Percentiles rank a stretch among this genome's conserved stretches.
These are phyloP conservation scores for Pleurotus pulmonarius DNA, from an alignment of 768 basidiomycete species.

Conservation along the genomic window DNA sequence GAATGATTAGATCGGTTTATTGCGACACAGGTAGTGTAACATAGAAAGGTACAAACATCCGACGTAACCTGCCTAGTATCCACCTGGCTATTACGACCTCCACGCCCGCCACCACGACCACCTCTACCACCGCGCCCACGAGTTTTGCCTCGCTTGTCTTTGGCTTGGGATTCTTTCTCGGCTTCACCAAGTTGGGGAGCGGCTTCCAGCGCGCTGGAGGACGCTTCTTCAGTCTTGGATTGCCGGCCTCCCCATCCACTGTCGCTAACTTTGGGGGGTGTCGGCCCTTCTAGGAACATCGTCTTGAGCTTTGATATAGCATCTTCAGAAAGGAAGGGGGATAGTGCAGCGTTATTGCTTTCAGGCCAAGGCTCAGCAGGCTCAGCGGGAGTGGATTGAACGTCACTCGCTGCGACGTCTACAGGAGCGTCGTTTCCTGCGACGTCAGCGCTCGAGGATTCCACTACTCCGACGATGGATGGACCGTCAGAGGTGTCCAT, in stretches of 20 bases:
- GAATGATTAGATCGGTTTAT: conserved; percentile 8
- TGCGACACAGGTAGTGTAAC: conserved; percentile 9
- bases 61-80: conserved; percentile 78
- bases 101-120: conserved; percentile 42
- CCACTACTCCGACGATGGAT: too few relatives aligned
- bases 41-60: conserved; percentile 53
- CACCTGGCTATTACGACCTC: conserved; percentile 42
- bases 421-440: conserved; percentile 1
- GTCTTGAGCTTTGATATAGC: conserved; percentile 61
- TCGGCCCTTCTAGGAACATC: conserved; percentile 79
- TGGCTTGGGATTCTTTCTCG: conserved; percentile 21
- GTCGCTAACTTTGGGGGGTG: conserved; percentile 72
- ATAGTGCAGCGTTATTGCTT: conserved; percentile 48
- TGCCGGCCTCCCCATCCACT: conserved; percentile 65
- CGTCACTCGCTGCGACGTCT: too few relatives aligned
- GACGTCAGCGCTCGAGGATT: conserved; percentile 8
- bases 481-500: conserved; percentile 11
- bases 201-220: conserved; percentile 13
- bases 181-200: conserved; percentile 13
- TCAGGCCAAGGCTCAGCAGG: conserved; percentile 61
- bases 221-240: conserved; percentile 21
- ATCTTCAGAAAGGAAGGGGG: conserved; percentile 60
- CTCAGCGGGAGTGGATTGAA: background rate
- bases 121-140: conserved; percentile 40
- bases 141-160: conserved; percentile 34